phyloP scores from a whole-genome alignment of 2,329 filamentous ascomycete genomes.

The Aspergillus jensenii region DNA sequence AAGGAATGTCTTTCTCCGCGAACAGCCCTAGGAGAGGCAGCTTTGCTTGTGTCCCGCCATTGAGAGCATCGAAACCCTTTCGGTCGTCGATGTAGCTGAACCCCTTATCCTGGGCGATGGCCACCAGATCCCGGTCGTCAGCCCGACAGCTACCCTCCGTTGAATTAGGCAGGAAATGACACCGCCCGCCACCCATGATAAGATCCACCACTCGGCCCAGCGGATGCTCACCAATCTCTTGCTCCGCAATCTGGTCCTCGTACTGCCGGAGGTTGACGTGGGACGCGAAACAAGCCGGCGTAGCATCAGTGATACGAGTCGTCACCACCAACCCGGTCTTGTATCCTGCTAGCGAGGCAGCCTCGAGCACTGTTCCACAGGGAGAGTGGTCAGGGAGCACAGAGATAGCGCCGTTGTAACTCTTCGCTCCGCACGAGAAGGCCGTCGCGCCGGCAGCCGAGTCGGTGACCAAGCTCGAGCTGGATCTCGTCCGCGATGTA shows the following conservation, averaged over 20 bases:
- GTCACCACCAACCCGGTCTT: constrained; percentile 93
- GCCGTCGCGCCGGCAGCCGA: constrained; percentile 96
- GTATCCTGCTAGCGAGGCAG: constrained; percentile 88
- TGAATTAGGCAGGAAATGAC: constrained; percentile 85
- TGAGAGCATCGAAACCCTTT: constrained; percentile 71
- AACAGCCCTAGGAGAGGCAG: constrained; percentile 86
- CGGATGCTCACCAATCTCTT: constrained; percentile 85
- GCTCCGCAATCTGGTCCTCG: constrained; percentile 87
- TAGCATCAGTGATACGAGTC: constrained; percentile 92
- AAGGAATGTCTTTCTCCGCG: constrained; percentile 79
- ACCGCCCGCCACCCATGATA: constrained; percentile 88
- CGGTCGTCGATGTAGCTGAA: constrained; percentile 77
- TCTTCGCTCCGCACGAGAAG: constrained; percentile 89
- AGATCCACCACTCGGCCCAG: constrained; percentile 86
- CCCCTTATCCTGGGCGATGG: constrained; percentile 71
- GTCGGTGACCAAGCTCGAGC: constrained; percentile 84
- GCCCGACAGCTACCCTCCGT: constrained; percentile 76
- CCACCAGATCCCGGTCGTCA: constrained; percentile 74
- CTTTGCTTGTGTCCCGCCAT: constrained; percentile 64
- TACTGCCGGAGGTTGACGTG: constrained; percentile 78
- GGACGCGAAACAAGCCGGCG: constrained; percentile 89
- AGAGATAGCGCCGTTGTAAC: constrained; percentile 94
- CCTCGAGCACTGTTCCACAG: constrained; percentile 90
- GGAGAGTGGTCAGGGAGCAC: constrained; percentile 80
- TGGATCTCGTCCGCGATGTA: constrained; percentile 80